Evolutionary conservation across 2,329 filamentous ascomycete genomes (phyloP).

Genomic region (Neurospora sp.): DNA sequence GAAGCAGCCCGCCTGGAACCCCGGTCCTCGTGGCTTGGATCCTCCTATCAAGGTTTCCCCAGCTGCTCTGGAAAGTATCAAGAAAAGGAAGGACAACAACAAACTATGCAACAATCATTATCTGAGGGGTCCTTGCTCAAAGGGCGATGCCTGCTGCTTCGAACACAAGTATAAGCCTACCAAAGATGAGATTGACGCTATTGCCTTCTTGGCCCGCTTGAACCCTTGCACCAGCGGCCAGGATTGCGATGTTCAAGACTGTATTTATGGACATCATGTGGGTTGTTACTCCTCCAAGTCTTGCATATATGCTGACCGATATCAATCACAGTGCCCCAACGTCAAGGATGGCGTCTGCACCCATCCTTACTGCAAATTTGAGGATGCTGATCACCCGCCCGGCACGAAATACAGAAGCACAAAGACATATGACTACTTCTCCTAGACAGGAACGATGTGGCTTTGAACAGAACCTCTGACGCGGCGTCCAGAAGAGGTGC

Average conservation of each 20-base stretch:
- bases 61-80: conserved; percentile 41
- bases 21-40: conserved; percentile 45
- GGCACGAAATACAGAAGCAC: conserved; percentile 37
- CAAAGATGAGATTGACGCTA: conserved; percentile 44
- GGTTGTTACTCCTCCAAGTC: conserved; percentile 18
- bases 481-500: not conserved
- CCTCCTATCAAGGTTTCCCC: conserved; percentile 36
- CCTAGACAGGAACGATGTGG: not conserved
- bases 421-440: not conserved
- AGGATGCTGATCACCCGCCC: conserved; percentile 42
- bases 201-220: conserved; percentile 43
- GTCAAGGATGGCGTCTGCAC: conserved; percentile 40
- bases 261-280: conserved; percentile 55
- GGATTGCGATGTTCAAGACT: conserved; percentile 45
- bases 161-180: conserved; percentile 45
- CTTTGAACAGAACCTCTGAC: not conserved
- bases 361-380: conserved; percentile 47
- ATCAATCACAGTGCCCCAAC: conserved; percentile 39
- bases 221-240: conserved; percentile 50
- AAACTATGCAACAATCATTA: conserved; percentile 56
- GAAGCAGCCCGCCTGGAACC: conserved; percentile 36
- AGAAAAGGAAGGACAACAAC: conserved; percentile 41
- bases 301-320: not conserved
- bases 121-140: conserved; percentile 45
- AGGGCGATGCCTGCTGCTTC: conserved; percentile 44